Evolutionary conservation across 2,329 filamentous ascomycete species (phyloP), one percentile per base, ranked within the genome.

Genomic region (Aspergillus neotritici): DNA sequence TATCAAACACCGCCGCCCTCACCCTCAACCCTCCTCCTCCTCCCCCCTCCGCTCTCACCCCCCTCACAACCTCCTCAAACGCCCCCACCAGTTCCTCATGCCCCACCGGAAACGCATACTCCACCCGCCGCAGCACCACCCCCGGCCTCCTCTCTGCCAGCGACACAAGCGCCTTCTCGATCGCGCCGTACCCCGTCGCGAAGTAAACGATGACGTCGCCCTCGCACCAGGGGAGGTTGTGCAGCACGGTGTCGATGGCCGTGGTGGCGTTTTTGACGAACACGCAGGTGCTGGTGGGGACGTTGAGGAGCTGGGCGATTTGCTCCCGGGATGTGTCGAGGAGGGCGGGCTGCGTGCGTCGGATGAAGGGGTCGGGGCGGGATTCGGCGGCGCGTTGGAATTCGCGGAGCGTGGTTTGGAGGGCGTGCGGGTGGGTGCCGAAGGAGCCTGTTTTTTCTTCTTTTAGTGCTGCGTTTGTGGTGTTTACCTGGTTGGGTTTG

Each of bases 201-300:
- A 95, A 94, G 64, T 82, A 84, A 34, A 94, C 56, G 49, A 94
- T 49, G 4, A 84, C 81, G 60, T 96, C 90, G 48, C 84, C 83
- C 0, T 72, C 62, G 31, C 78, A 63, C 75, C 83, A 94, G 1
- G 62, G 58, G 2, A 96, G 65, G 60, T 85, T 90, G 33, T 84
- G 80, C n/a, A 95, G 75, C 4, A 94, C 79, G 0, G 82, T 86
- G 67, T 93, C 91, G 36, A 69, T 57, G 42, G 67, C 69, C 0
- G 78, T 83, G 0, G 87, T 94, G 10, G 89, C 87, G 62, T 96
- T 96, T 44, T 78, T 71, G 1, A 94, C 81, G 51, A 94, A 83
- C 1, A 94, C 88, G 31, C 86, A 70, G 8, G 82, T 80, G 8
- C 83, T 74, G 1, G 72, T 59, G 0, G 83, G 80, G 0, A 78